Evolutionary conservation across 345 rosid species (phyloP), one percentile per base, ranked within the genome.

Genomic region (Microthlaspi erraticum): DNA sequence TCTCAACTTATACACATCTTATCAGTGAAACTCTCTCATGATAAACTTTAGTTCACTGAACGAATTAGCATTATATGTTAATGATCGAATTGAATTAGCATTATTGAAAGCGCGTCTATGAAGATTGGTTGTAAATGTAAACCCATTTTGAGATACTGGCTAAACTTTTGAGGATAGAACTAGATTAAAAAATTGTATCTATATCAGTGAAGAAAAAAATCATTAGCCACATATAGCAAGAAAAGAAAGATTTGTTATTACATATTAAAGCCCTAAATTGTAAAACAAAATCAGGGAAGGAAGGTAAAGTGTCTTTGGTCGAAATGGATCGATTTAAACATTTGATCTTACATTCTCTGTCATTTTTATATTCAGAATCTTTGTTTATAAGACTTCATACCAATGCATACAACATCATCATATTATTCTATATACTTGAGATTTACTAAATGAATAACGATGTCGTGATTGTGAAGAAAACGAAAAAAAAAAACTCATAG

Each of bases 321-420:
- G 11, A 31, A 41, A 72, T 72, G 17, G 39, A 37, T 26, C 70
- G 64, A 72, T 44, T 43, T 33, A 34, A 71, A 65, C 70, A 20
- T 72, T 44, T 63, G 63, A 71, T 53, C 70, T 53, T 10, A 71
- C 55, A 50, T 4, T 43, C 38, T 20, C 38, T 20, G 46, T 42
- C n/a, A 19, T 61, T 41, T 60, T 61, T 7, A 11, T 34, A 16
- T 12, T 8, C 32, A 41, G 54, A 51, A 61, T 23, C 36, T 52
- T 71, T 71, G 39, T 32, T 63, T 23, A 26, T 29, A 53, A 34
- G 44, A 43, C 53, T 60, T 38, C 8, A 32, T 8, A 49, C 20
- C 18, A 60, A 32, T 71, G 45, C 34, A 51, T 50, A 46, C 31
- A 60, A 50, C 34, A 60, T 32, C 12, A 11, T 12, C 8, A 38